These are phyloP conservation scores for Pochonia chlamydosporia DNA, from an alignment of 2,329 filamentous ascomycete genomes.

Conservation along the genomic window DNA sequence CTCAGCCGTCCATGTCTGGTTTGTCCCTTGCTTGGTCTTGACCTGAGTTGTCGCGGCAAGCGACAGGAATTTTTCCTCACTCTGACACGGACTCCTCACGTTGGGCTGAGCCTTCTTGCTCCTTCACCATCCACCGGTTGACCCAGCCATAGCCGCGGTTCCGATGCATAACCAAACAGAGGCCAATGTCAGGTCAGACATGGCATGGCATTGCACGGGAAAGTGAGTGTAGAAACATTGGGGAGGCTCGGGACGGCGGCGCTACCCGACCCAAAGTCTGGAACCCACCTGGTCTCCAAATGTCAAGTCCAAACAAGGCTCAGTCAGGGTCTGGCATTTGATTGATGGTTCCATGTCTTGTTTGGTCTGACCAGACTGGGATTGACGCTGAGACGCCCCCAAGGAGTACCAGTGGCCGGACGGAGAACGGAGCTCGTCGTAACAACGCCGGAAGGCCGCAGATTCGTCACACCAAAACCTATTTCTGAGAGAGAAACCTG, in stretches of 20 bases:
- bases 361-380: too few species aligned
- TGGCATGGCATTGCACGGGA: background rate
- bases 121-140: background rate
- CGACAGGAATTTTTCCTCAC: background rate
- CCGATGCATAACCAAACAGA: background rate
- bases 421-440: conserved; percentile 7
- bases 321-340: background rate
- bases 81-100: background rate
- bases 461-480: background rate
- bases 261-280: conserved; percentile 7
- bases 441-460: conserved; percentile 9
- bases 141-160: background rate
- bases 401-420: background rate
- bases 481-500: too few species aligned
- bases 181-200: background rate
- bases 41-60: background rate
- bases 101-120: background rate
- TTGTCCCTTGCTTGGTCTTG: background rate
- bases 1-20: background rate
- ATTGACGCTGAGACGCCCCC: too few species aligned
- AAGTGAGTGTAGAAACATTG: background rate
- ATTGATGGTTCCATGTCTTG: too few species aligned
- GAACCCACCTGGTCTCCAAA: conserved; percentile 1
- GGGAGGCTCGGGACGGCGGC: conserved; percentile 8
- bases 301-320: background rate